Conservation (phyloP, 192 early-diverging fungal genomes). For the Linnemannia elongata region DNA sequence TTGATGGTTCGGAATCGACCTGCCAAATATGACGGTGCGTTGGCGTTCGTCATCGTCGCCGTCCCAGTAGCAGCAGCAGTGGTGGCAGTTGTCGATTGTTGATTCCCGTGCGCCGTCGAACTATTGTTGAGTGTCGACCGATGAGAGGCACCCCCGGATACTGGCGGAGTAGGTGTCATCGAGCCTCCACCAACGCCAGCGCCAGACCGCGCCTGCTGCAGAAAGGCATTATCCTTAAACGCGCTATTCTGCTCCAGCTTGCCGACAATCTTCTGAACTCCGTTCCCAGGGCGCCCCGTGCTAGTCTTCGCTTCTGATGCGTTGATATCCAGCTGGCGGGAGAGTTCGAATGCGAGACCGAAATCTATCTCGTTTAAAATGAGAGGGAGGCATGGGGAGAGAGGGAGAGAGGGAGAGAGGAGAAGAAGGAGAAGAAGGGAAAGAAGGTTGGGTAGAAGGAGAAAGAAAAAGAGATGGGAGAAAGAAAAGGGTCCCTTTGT, state of each 20-base stretch:
- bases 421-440: neutral
- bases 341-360: slow-evolving; percentile 31
- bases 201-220: slow-evolving; percentile 9
- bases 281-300: neutral
- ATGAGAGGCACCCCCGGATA: neutral
- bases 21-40: slow-evolving; percentile 8
- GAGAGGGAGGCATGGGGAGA: neutral
- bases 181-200: neutral
- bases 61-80: neutral
- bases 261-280: slow-evolving; percentile 13
- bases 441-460: neutral
- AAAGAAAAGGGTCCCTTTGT: neutral
- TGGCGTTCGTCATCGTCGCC: neutral
- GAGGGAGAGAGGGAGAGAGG: neutral
- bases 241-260: slow-evolving; percentile 30
- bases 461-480: neutral
- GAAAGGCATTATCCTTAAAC: slow-evolving; percentile 46
- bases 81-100: neutral
- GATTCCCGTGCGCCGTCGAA: neutral
- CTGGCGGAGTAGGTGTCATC: neutral
- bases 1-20: slow-evolving; percentile 3
- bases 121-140: neutral
- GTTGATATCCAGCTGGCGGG: slow-evolving; percentile 24
- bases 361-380: slow-evolving; percentile 20
- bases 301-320: neutral